Evolutionary conservation across 1,284 basidiomycete genomes (phyloP).

Genomic region (Melampsora larici-populina): DNA sequence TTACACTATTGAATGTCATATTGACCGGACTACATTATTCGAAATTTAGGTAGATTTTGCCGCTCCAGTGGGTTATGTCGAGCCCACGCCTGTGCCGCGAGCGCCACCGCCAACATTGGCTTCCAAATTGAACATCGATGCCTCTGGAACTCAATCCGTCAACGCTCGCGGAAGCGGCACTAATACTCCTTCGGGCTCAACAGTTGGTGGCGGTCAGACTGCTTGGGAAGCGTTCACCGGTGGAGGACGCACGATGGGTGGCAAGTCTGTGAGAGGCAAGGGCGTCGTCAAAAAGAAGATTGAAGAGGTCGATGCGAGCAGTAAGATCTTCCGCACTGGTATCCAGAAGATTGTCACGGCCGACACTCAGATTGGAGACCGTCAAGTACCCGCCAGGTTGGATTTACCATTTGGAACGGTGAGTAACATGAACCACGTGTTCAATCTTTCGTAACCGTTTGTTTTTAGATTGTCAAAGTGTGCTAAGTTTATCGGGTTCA

Average conservation of each 20-base stretch:
- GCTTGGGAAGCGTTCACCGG: slow-evolving; percentile 90
- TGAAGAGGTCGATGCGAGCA: slow-evolving; percentile 72
- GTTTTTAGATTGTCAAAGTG: not conserved
- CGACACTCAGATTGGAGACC: slow-evolving; percentile 67
- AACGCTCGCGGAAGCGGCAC: slow-evolving; percentile 49
- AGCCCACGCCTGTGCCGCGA: slow-evolving; percentile 79
- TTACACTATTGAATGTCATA: slow-evolving; percentile 71
- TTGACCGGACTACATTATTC: slow-evolving; percentile 47
- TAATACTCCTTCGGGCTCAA: slow-evolving; percentile 45
- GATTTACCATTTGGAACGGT: slow-evolving; percentile 77
- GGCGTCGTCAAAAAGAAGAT: slow-evolving; percentile 76
- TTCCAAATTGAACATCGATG: slow-evolving; percentile 90
- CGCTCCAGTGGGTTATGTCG: slow-evolving; percentile 67
- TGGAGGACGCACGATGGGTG: slow-evolving; percentile 78
- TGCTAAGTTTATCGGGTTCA: not conserved
- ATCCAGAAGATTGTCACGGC: slow-evolving; percentile 80
- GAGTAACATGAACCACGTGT: not conserved
- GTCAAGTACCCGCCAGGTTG: slow-evolving; percentile 80
- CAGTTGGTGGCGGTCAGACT: slow-evolving; percentile 58
- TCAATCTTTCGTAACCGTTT: not conserved
- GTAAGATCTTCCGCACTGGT: slow-evolving; percentile 82
- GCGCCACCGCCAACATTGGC: slow-evolving; percentile 89
- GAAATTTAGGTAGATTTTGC: slow-evolving; percentile 60
- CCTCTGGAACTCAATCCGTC: slow-evolving; percentile 54
- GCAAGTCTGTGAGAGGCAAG: slow-evolving; percentile 85